phyloP scores from a whole-genome alignment of 345 rosid species.

The Gossypium raimondii region DNA sequence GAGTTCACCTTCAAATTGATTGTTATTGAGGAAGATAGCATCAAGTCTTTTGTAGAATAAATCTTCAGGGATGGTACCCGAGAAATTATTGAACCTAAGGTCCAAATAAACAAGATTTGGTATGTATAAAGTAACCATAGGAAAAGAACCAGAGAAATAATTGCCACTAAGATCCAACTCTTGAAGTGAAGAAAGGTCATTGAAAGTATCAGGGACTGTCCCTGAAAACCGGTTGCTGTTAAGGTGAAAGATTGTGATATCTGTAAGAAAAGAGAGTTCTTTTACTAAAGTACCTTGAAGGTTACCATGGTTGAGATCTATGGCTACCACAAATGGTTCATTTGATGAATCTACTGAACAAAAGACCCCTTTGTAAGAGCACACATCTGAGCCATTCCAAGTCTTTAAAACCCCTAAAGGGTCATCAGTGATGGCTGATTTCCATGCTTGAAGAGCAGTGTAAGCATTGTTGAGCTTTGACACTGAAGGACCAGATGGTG shows the following conservation, averaged over 20 bases:
- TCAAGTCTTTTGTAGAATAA: slow-evolving; percentile 70
- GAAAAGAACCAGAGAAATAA: slow-evolving; percentile 66
- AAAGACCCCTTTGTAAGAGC: slow-evolving; percentile 78
- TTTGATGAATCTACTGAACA: slow-evolving; percentile 32
- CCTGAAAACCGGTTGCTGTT: slow-evolving; percentile 84
- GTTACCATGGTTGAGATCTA: slow-evolving; percentile 89
- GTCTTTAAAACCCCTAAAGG: slow-evolving; percentile 59
- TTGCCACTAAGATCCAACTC: slow-evolving; percentile 91
- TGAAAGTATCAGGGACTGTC: slow-evolving; percentile 56
- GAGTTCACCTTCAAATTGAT: slow-evolving; percentile 57
- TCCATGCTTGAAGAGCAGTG: slow-evolving; percentile 83
- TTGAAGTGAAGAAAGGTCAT: slow-evolving; percentile 50
- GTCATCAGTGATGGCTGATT: slow-evolving; percentile 64
- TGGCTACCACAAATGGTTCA: slow-evolving; percentile 38
- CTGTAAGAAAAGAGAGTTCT: slow-evolving; percentile 57
- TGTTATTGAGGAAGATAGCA: slow-evolving; percentile 76
- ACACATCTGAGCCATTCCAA: slow-evolving; percentile 76
- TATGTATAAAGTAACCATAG: slow-evolving; percentile 45
- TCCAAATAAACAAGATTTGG: slow-evolving; percentile 77
- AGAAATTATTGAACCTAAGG: slow-evolving; percentile 74
- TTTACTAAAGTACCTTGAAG: slow-evolving; percentile 62
- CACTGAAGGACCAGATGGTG: slow-evolving; percentile 27
- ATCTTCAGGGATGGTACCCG: slow-evolving; percentile 66
- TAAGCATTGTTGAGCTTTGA: slow-evolving; percentile 40
- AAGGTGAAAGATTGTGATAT: slow-evolving; percentile 64